Conservation (phyloP, 495 filamentous ascomycete species). For the Neohortaea acidophila region DNA sequence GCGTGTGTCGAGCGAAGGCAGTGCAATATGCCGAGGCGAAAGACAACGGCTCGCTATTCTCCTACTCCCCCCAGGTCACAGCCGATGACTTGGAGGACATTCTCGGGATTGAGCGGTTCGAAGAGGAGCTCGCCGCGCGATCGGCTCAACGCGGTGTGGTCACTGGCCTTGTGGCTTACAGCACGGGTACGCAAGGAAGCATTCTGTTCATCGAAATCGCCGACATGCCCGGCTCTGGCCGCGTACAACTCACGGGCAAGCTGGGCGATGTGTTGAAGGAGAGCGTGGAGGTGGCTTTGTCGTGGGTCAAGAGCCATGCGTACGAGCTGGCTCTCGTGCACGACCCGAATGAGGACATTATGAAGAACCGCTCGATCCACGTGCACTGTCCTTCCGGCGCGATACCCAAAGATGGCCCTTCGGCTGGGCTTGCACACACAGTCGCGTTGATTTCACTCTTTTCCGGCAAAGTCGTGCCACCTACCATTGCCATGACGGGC, state of each 20-base stretch:
- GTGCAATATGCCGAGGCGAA: slow-evolving; percentile 85
- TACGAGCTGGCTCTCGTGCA: slow-evolving; percentile 75
- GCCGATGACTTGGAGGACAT: slow-evolving; percentile 75
- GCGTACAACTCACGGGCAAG: slow-evolving; percentile 93
- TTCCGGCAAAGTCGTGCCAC: slow-evolving; percentile 71
- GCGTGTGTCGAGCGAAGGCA: slow-evolving; percentile 87
- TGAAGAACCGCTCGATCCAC: slow-evolving; percentile 87
- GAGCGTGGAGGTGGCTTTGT: slow-evolving; percentile 85
- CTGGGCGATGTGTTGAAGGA: slow-evolving; percentile 97
- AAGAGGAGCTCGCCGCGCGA: slow-evolving; percentile 89
- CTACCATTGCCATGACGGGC: slow-evolving; percentile 93
- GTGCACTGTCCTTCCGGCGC: slow-evolving; percentile 93
- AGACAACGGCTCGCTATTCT: slow-evolving; percentile 50
- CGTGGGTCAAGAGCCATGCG: slow-evolving; percentile 94
- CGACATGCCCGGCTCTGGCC: slow-evolving; percentile 87
- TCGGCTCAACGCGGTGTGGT: slow-evolving; percentile 81
- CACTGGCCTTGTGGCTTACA: slow-evolving; percentile 94
- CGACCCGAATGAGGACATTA: slow-evolving; percentile 75
- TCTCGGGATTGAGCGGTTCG: slow-evolving; percentile 84
- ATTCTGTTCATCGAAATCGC: slow-evolving; percentile 98
- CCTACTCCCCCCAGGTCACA: slow-evolving; percentile 60
- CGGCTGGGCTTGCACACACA: slow-evolving; percentile 84
- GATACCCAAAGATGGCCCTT: slow-evolving; percentile 84
- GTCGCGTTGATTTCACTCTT: slow-evolving; percentile 88
- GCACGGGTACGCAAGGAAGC: slow-evolving; percentile 78